Evolutionary conservation across 2,329 filamentous ascomycete genomes (phyloP), one percentile per base, ranked within the genome.

Genomic region (Graphilbum fragrans): DNA sequence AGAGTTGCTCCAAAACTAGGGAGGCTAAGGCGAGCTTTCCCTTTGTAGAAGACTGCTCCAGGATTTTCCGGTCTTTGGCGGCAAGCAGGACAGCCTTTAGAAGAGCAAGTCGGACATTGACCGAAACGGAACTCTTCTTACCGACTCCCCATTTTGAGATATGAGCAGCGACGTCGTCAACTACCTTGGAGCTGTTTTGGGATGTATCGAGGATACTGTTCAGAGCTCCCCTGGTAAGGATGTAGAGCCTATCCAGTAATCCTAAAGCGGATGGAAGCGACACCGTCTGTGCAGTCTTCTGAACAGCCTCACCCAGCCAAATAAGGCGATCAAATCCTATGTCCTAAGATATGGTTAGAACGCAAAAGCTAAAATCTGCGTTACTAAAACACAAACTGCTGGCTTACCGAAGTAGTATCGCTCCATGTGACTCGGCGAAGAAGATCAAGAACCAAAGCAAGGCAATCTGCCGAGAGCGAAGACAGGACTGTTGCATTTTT

Each of bases 371-470:
- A n/a, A n/a, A n/a, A n/a, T n/a, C n/a, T n/a, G 12, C 7, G 12
- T 27, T 12, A 27, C 8, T 8, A 27, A 7, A 27, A 27, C 25
- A 12, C 7, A 12, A 27, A 27, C 8, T 27, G 25, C 25, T 27
- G 29, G n/a, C 42, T 18, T 19, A 43, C 42, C 18, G 17, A 39
- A 42, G 71, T 71, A 0, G 68, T 72, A 1, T 70, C 62, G n/a
- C 62, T 60, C 5, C 55, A 53, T 63, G 73, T 70, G 20, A 74
- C 53, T 49, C 69, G 74, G 3, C 62, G 53, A 47, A 66, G 62
- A 37, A 76, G 49, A 18, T 63, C 60, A 7, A 75, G 54, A 5
- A 68, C 49, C 10, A 58, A 44, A 38, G 57, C 60, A 57, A 61
- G 64, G 10, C 51, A 45, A 1, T 37, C 41, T 5, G 23, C 7